Percentiles rank a stretch among this genome's conserved stretches.
Evolutionary conservation across 257 asterid genomes (phyloP).

Genomic region (Solanum neorickii): DNA sequence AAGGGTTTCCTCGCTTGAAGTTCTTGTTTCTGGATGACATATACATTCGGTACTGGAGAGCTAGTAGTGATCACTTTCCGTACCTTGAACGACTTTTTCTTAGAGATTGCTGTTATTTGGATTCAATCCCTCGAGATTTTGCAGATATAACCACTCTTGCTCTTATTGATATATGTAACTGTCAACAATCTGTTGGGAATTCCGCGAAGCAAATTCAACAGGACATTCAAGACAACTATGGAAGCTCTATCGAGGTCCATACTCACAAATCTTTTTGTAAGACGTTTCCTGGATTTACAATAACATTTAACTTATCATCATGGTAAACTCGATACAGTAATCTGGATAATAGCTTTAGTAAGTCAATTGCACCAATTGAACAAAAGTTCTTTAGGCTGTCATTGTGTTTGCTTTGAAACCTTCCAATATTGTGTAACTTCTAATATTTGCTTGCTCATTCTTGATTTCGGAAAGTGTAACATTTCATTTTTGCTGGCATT

Average conservation of each 20-base stretch:
- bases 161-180: neutral
- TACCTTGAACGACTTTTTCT: slow-evolving; percentile 4
- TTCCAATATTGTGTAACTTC: neutral
- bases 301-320: neutral
- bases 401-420: neutral
- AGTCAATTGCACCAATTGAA: neutral
- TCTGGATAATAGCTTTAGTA: neutral
- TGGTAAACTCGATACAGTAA: neutral
- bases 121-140: neutral
- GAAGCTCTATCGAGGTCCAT: neutral
- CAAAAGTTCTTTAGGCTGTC: neutral
- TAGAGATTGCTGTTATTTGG: neutral
- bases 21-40: neutral
- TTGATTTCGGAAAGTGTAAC: no score
- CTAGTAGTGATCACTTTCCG: slow-evolving; percentile 3
- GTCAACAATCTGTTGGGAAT: neutral
- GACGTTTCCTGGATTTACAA: neutral
- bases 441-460: neutral
- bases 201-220: slow-evolving; percentile 21
- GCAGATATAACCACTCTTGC: no score
- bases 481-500: neutral
- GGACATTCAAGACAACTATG: slow-evolving; percentile 4
- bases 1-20: neutral
- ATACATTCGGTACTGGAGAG: neutral
- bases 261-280: neutral